Conservation (phyloP, 148 eudicot species). For the Rhododendron simsii region DNA sequence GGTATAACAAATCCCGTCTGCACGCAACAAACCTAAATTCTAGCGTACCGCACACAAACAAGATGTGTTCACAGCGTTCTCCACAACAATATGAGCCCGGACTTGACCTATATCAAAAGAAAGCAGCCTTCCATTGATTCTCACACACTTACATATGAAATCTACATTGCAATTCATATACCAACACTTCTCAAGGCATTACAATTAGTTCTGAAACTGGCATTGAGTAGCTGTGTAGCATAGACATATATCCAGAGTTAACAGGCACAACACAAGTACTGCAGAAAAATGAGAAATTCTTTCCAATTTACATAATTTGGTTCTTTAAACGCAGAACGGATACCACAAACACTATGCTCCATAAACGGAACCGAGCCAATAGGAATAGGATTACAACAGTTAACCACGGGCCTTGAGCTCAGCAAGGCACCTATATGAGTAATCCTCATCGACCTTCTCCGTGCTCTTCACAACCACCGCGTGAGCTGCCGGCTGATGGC, state of each 20-base stretch:
- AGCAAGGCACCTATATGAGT: constrained; percentile 55
- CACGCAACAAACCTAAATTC: neutral
- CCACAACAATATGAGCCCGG: neutral
- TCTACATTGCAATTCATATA: neutral
- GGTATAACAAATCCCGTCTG: neutral
- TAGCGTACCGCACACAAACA: neutral
- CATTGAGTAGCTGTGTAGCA: neutral
- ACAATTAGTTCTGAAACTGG: neutral
- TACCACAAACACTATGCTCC: too few species aligned
- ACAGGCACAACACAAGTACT: neutral
- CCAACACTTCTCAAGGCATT: neutral
- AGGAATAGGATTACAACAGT: neutral
- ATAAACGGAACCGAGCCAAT: neutral
- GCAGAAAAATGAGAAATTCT: neutral
- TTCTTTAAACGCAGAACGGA: neutral
- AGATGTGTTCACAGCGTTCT: neutral
- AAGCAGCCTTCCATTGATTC: neutral
- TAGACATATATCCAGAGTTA: neutral
- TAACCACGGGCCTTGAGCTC: constrained; percentile 68
- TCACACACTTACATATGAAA: neutral
- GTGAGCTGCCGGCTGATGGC: too few species aligned
- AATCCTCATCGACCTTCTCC: constrained; percentile 65
- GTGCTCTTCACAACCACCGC: neutral
- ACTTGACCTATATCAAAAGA: neutral
- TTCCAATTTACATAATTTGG: neutral